A percentile compares a stretch with the other conserved stretches of the same genome.
These are phyloP conservation scores for Termitomyces sp. DNA, from an alignment of 768 basidiomycete species.

Conservation along the genomic window DNA sequence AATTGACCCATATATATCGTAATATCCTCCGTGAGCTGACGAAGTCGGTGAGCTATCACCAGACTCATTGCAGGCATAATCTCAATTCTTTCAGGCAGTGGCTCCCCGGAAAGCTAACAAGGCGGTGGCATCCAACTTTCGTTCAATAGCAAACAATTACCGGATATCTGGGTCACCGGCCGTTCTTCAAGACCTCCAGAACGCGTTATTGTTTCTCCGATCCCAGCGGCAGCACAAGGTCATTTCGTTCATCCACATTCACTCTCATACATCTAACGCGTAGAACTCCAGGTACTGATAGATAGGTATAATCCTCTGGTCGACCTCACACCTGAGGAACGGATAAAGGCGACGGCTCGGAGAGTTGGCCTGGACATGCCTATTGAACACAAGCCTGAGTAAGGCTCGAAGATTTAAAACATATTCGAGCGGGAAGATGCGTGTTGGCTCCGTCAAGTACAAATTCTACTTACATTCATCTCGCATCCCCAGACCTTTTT, in stretches of 20 bases:
- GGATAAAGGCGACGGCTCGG: constrained; percentile 80
- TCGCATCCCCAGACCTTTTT: not conserved
- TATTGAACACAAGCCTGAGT: constrained; percentile 33
- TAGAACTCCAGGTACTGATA: constrained; percentile 56
- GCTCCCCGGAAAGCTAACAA: constrained; percentile 37
- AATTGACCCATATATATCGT: constrained; percentile 38
- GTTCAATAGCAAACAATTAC: constrained; percentile 49
- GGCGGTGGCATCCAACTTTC: constrained; percentile 49
- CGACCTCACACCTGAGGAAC: constrained; percentile 77
- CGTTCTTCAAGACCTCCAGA: constrained; percentile 50
- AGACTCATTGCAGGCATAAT: not conserved
- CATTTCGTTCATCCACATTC: constrained; percentile 16
- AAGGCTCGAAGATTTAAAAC: not conserved
- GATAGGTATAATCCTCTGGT: constrained; percentile 86
- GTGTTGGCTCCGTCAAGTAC: not conserved
- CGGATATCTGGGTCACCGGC: constrained; percentile 24
- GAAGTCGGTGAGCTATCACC: constrained; percentile 41
- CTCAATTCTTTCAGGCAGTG: constrained; percentile 24
- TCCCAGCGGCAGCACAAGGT: constrained; percentile 81
- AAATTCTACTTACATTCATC: not conserved
- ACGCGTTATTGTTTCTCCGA: constrained; percentile 63
- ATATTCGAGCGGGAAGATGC: not conserved
- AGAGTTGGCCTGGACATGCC: constrained; percentile 90
- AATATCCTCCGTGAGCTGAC: constrained; percentile 53
- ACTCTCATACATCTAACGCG: not conserved